Evolutionary conservation across 495 filamentous ascomycete species (phyloP).

Genomic region (Daldinia caldariorum): DNA sequence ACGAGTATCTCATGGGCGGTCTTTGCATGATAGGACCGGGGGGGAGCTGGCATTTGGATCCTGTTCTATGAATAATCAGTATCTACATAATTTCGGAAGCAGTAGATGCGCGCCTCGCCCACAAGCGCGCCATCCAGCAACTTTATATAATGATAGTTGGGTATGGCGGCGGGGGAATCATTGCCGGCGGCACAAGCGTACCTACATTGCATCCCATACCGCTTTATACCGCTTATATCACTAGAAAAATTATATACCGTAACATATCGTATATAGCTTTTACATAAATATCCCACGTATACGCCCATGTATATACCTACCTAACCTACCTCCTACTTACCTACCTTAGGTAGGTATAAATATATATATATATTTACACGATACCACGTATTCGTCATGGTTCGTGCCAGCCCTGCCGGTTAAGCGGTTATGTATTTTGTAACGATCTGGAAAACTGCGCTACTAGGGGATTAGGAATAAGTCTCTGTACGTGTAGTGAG

Average conservation of each 20-base stretch:
- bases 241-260: neutral
- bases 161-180: slow-evolving; percentile 28
- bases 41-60: slow-evolving; percentile 37
- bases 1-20: slow-evolving; percentile 28
- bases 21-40: slow-evolving; percentile 25
- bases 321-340: neutral
- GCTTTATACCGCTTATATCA: neutral
- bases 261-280: too few relatives aligned
- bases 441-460: slow-evolving; percentile 24
- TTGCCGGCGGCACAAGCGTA: slow-evolving; percentile 36
- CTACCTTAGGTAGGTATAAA: neutral
- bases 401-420: slow-evolving; percentile 34
- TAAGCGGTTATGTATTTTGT: neutral
- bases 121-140: slow-evolving; percentile 34
- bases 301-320: neutral
- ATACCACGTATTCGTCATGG: slow-evolving; percentile 32
- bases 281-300: too few relatives aligned
- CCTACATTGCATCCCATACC: neutral
- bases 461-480: slow-evolving; percentile 23
- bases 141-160: slow-evolving; percentile 43
- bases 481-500: neutral
- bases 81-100: slow-evolving; percentile 29
- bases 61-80: slow-evolving; percentile 44
- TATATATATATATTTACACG: slow-evolving; percentile 6
- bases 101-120: slow-evolving; percentile 40